Base-by-base conservation (phyloP, 257 asterid genomes). In the Fraxinus quadrangulata region DNA sequence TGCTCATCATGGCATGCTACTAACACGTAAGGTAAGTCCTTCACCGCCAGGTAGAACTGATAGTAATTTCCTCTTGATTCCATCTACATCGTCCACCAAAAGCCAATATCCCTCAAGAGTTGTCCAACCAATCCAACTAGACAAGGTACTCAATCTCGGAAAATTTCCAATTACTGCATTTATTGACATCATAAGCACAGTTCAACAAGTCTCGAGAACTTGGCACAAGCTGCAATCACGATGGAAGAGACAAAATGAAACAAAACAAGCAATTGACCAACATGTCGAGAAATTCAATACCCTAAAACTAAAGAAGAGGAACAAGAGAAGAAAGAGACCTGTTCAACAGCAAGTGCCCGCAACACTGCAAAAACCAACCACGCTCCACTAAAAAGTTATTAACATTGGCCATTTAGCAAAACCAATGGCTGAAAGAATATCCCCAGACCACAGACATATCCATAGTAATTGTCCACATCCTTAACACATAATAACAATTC, bases 301-400 rank as follows among this genome's bases (percentile, higher is more conserved):
- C 34, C 2, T 24, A 16, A 37, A 16, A n/a, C 67, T 24, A 16
- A 10, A 54, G 30, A 75, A 68, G 71, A 26, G 34, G 17, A 68
- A 23, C 75, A 45, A 69, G 77, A 74, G 65, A 82, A 70, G 73
- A 59, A 73, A 71, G 42, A 81, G 63, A 89, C 96, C 96, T 86
- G 81, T 81, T 84, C 85, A 82, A 81, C 77, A 89, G 94, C 88
- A 90, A 68, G 96, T 86, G 92, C 97, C 97, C 70, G 94, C 93
- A 89, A 85, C 76, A 86, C 82, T 84, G 89, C 90, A 88, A 88
- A 63, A 92, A 89, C 89, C 96, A 92, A 89, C 94, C 87, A 90
- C 87, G 85, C 89, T 87, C 87, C 97, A 86, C 84, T 78, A 88
- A 90, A 88, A 90, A 88, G 81, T 74, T 89, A 88, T 84, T 85